A percentile compares a stretch with the other conserved stretches of the same genome.
Conservation (phyloP, 169 alveolate species). For the Cryptosporidium bovis region DNA sequence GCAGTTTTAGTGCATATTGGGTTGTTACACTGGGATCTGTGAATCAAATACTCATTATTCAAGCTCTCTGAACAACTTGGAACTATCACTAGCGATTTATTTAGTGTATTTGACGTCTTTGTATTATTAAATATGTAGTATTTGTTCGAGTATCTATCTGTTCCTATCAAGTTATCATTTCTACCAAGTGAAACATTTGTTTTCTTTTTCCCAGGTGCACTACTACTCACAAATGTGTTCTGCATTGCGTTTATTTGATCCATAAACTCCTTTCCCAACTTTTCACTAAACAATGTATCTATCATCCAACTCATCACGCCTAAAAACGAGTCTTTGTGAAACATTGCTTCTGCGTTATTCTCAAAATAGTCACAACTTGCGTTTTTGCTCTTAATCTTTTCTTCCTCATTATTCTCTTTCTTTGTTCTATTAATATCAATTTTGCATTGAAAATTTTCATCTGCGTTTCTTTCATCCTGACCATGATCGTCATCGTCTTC, state of each 20-base stretch:
- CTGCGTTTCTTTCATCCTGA: no score
- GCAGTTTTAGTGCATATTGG: conserved; percentile 14
- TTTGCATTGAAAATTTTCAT: background rate
- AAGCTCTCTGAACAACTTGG: conserved; percentile 35
- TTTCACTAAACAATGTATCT: conserved; percentile 11
- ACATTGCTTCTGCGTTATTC: background rate
- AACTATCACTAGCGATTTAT: conserved; percentile 30
- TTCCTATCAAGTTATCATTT: conserved; percentile 26
- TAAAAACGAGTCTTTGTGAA: conserved; percentile 23
- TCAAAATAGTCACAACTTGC: no score
- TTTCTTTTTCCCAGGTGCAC: background rate
- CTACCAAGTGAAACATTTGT: conserved; percentile 16
- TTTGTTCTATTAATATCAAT: background rate
- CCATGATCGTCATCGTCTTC: background rate
- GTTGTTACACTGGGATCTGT: conserved; percentile 14
- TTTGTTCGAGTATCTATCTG: conserved; percentile 44
- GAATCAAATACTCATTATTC: conserved; percentile 3
- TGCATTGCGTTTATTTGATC: background rate
- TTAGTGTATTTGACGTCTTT: conserved; percentile 20
- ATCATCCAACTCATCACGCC: conserved; percentile 4
- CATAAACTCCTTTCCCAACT: conserved; percentile 43
- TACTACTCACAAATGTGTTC: background rate
- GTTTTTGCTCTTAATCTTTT: background rate
- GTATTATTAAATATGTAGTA: conserved; percentile 25
- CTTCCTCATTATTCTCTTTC: background rate